Base-by-base conservation (phyloP, 1,284 basidiomycete genomes). In the Trametes sp. region DNA sequence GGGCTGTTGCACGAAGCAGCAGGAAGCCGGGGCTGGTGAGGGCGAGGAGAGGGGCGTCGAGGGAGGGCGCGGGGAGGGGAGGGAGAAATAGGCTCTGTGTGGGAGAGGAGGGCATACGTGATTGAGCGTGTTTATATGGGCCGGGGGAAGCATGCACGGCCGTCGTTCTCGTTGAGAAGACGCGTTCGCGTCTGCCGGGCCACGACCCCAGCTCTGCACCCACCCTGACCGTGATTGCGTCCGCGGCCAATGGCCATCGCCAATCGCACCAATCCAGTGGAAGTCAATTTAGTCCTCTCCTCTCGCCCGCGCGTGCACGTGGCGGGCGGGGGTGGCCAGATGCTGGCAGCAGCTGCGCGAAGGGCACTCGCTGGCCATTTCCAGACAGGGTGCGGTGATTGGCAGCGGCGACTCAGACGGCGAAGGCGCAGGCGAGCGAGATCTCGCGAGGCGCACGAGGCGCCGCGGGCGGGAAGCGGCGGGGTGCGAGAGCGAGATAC, bases 31-130 rank as follows among this genome's bases (percentile, higher is more conserved):
- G n/a, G n/a, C n/a, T 44, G 11, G 44, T 6, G 21, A 35, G 44
- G 54, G 21, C 16, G 51, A 26, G 44, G 54, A 23, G 23, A 56
- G 54, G 29, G 19, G 16, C 26, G 41, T 44, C 29, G n/a, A 10
- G 10, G n/a, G 33, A 26, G 31, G 54, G 29, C 9, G 11, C n/a
- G 38, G 38, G 7, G 16, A 41, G 31, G 49, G 10, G 59, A 28
- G 45, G 49, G 52, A 60, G 59, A 60, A 60, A 60, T 60, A 60
- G 59, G 59, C 52, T 50, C 46, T 31, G 52, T 50, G 59, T 54
- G 59, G 36, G 59, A 60, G 45, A 33, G 42, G 36, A 46, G 50
- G 38, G 26, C 7, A n/a, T 42, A 53, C 57, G 58, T 46, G 57
- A 52, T 28, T 45, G 57, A 59, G 26, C 19, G 36, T 5, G 52